Evolutionary conservation across 2,329 filamentous ascomycete genomes (phyloP).

Genomic region (Pseudogymnoascus sp.): DNA sequence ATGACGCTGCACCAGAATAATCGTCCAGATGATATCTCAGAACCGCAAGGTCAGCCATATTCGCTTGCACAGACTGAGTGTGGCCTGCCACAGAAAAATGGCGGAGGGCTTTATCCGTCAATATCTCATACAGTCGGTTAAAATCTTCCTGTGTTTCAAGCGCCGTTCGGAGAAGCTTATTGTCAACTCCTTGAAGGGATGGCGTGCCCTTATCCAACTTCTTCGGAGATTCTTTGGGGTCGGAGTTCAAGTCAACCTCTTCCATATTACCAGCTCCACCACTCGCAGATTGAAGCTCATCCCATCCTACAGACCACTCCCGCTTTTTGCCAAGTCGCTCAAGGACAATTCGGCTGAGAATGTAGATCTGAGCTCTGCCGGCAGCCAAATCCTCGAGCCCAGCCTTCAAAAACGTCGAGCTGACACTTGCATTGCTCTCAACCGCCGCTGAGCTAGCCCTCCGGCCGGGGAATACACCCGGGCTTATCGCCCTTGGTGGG

Average conservation of each 20-base stretch:
- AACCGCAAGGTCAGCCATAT: conserved; percentile 77
- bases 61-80: conserved; percentile 66
- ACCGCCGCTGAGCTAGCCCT: conserved; percentile 32
- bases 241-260: conserved; percentile 48
- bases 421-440: conserved; percentile 36
- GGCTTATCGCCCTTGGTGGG: conserved; percentile 40
- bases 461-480: conserved; percentile 46
- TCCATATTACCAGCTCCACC: conserved; percentile 36
- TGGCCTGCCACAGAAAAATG: conserved; percentile 78
- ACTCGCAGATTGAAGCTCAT: conserved; percentile 36
- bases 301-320: conserved; percentile 74
- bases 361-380: conserved; percentile 71
- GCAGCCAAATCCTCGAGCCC: conserved; percentile 79
- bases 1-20: conserved; percentile 63
- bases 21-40: conserved; percentile 73
- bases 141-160: conserved; percentile 57
- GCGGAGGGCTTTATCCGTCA: conserved; percentile 78
- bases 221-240: conserved; percentile 21
- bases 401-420: conserved; percentile 43
- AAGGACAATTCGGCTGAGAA: conserved; percentile 72
- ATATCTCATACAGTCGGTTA: conserved; percentile 59
- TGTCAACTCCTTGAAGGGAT: conserved; percentile 42
- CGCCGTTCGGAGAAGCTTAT: conserved; percentile 52
- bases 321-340: conserved; percentile 64
- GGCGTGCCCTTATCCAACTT: conserved; percentile 13